These are phyloP conservation scores for Didymella pinodella DNA, from an alignment of 2,329 filamentous ascomycete species.

Conservation along the genomic window DNA sequence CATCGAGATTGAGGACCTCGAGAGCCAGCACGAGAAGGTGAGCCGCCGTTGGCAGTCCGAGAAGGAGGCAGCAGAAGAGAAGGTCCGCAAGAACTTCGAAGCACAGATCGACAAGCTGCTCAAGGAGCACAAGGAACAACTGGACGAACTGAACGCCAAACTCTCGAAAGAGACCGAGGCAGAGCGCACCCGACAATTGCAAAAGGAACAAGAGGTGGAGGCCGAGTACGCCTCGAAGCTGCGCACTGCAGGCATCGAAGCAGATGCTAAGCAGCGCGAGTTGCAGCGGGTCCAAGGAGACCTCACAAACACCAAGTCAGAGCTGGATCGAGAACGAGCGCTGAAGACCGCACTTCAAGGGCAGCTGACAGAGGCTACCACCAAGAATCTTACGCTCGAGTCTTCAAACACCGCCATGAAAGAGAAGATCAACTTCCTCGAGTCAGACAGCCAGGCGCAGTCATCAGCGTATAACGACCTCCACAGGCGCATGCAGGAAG, in stretches of 20 bases:
- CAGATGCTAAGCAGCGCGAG: constrained; percentile 64
- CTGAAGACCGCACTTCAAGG: constrained; percentile 66
- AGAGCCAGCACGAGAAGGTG: constrained; percentile 64
- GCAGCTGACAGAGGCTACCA: constrained; percentile 55
- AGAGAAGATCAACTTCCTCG: constrained; percentile 86
- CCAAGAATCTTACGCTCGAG: constrained; percentile 67
- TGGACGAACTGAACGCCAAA: constrained; percentile 69
- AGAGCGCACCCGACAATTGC: constrained; percentile 64
- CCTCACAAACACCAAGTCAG: constrained; percentile 56
- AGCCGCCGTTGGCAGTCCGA: constrained; percentile 63
- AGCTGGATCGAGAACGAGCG: constrained; percentile 65
- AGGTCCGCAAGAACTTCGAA: constrained; percentile 53
- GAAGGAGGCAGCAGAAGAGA: constrained; percentile 56
- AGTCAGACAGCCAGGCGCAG: constrained; percentile 88
- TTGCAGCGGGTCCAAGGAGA: constrained; percentile 59
- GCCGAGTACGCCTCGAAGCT: constrained; percentile 62
- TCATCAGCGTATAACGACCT: constrained; percentile 85
- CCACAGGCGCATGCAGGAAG: constrained; percentile 81
- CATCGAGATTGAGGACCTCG: constrained; percentile 64
- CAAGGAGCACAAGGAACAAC: constrained; percentile 71
- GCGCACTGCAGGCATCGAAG: constrained; percentile 66
- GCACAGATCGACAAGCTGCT: constrained; percentile 66
- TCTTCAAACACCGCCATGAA: constrained; percentile 77
- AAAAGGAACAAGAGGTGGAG: constrained; percentile 72
- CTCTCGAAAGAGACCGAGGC: constrained; percentile 72